phyloP scores from a whole-genome alignment of 106 monocot species.

The Dendrobium nobile region DNA sequence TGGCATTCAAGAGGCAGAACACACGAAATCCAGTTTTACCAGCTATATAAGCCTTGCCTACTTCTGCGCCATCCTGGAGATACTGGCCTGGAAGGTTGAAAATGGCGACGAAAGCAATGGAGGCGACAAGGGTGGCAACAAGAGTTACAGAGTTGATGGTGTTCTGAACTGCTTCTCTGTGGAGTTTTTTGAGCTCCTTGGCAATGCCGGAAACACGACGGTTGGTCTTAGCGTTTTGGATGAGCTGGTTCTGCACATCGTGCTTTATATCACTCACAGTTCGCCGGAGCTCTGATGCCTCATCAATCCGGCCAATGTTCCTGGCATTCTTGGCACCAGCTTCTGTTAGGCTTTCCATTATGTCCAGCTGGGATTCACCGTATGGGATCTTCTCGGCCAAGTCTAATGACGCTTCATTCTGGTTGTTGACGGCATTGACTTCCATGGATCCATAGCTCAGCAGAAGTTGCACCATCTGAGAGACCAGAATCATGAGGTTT shows the following conservation, averaged over 20 bases:
- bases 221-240: conserved; percentile 76
- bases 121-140: conserved; percentile 84
- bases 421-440: conserved; percentile 76
- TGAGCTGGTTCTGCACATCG: conserved; percentile 72
- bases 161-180: conserved; percentile 90
- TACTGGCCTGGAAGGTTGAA: conserved; percentile 91
- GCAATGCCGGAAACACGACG: conserved; percentile 69
- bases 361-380: conserved; percentile 54
- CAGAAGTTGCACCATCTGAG: conserved; percentile 76
- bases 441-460: conserved; percentile 55
- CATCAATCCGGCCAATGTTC: conserved; percentile 51
- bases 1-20: conserved; percentile 83
- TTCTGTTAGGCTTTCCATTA: conserved; percentile 50
- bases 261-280: conserved; percentile 93
- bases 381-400: conserved; percentile 75
- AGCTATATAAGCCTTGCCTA: conserved; percentile 59
- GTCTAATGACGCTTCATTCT: conserved; percentile 81
- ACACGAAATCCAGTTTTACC: conserved; percentile 35
- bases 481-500: not conserved
- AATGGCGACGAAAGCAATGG: conserved; percentile 90
- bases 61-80: conserved; percentile 17
- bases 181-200: conserved; percentile 81
- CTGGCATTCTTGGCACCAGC: conserved; percentile 69
- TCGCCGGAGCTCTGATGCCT: conserved; percentile 60
- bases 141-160: conserved; percentile 95